Evolutionary conservation across 2,329 filamentous ascomycete species (phyloP).

Genomic region (Fusarium protoensiforme): DNA sequence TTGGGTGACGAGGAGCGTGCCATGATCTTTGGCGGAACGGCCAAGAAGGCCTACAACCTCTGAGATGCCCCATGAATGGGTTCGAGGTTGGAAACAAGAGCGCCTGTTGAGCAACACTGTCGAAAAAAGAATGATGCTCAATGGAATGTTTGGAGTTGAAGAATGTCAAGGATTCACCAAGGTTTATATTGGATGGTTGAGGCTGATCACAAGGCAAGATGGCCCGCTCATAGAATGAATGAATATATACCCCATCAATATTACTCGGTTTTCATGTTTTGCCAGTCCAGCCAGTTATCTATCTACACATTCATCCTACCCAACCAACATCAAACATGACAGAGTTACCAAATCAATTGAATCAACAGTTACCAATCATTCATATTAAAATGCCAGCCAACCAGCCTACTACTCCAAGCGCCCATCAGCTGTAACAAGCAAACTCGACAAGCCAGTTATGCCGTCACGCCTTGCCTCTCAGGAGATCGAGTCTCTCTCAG

Average conservation of each 20-base stretch:
- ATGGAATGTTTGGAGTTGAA: background rate
- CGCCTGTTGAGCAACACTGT: background rate
- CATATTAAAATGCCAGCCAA: conserved; percentile 15
- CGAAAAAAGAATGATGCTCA: background rate
- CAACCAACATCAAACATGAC: background rate
- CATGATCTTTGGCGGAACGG: conserved; percentile 79
- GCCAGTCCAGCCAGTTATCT: background rate
- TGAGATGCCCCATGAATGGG: conserved; percentile 21
- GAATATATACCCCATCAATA: conserved; percentile 11
- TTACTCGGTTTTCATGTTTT: background rate
- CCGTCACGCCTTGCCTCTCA: conserved; percentile 23
- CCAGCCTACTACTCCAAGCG: conserved; percentile 13
- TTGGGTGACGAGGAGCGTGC: conserved; percentile 70
- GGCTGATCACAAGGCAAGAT: background rate
- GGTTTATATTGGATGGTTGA: background rate
- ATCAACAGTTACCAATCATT: conserved; percentile 21
- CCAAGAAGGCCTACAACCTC: conserved; percentile 75
- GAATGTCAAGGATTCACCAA: background rate
- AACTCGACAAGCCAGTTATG: conserved; percentile 18
- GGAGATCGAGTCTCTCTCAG: conserved; percentile 8
- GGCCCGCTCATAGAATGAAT: conserved; percentile 10
- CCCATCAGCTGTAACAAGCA: conserved; percentile 20
- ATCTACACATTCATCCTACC: background rate
- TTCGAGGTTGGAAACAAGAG: background rate
- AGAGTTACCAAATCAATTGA: conserved; percentile 14